Percentiles rank a stretch among this genome's conserved stretches.
These are phyloP conservation scores for Penicillium frequentans DNA, from an alignment of 2,329 filamentous ascomycete genomes.

Conservation along the genomic window DNA sequence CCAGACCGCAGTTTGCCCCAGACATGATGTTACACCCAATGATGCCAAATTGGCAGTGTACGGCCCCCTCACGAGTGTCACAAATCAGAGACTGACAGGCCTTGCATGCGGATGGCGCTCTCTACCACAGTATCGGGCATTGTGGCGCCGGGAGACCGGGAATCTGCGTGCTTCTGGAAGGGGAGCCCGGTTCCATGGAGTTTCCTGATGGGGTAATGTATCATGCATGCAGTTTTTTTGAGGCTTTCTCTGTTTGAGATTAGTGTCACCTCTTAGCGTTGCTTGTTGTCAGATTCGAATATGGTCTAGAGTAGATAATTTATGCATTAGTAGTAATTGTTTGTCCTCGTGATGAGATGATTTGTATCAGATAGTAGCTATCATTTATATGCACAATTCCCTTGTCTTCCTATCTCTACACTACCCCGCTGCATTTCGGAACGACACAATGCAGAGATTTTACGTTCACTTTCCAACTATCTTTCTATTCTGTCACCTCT, in stretches of 20 bases:
- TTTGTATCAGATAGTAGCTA: not conserved
- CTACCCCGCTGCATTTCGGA: not conserved
- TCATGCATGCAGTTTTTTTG: not conserved
- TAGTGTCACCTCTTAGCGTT: not conserved
- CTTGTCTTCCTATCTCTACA: not conserved
- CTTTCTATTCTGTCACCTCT: not conserved
- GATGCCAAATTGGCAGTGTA: not conserved
- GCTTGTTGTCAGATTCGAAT: not conserved
- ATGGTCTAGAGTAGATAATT: not conserved
- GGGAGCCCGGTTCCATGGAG: not conserved
- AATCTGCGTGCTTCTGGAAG: not conserved
- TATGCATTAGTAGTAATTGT: not conserved
- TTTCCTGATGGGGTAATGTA: not conserved
- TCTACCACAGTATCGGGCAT: not conserved
- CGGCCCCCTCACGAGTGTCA: not conserved
- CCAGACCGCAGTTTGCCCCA: not conserved
- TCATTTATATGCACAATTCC: not conserved
- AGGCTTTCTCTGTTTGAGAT: not conserved
- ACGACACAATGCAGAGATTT: not conserved
- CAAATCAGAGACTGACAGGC: not conserved
- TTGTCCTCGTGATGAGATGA: not conserved
- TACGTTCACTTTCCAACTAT: not conserved
- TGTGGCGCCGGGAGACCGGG: not conserved
- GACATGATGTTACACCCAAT: not conserved
- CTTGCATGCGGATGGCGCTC: not conserved